Base-by-base conservation (phyloP, 805 yeast genomes). In the Candida berthetii region DNA sequence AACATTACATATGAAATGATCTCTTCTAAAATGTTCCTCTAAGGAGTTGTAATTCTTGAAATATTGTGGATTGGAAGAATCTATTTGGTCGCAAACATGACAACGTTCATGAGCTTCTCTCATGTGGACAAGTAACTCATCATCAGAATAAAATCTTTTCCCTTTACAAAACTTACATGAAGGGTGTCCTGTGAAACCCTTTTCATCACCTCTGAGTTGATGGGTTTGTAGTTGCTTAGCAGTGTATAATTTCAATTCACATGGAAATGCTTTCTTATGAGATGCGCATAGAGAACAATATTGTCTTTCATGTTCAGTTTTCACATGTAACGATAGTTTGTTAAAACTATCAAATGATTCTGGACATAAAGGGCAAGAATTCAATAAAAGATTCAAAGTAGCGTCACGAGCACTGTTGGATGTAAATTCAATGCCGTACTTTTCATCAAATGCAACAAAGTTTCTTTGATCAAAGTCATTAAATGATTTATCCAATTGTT, bases 111-210 rank as follows among this genome's bases (percentile, higher is more conserved):
- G 99, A 38, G 66, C 66, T 45, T 85, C 84, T 49, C 96, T 71
- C 65, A 90, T 74, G 61, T 93, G 99, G 27, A 80, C 62, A 48
- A 77, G 79, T 52, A 89, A 69, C 58, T 90, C 98, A 58, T 91
- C 96, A 32, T 80, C 86, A 0, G 96, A 86, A 58, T 93, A 93
- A 58, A 86, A 90, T 43, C 95, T 64, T 49, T 68, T 73, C 2
- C 79, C 78, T 3, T 72, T 62, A 61, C 99, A 93, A 58, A 86
- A 85, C 48, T 76, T 76, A 69, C 99, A 93, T 47, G 71, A 66
- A 0, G 98, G 97, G 58, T 90, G 98, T 0, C 98, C 98, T 10
- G 62, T 69, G 60, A 90, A 90, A 1, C 96, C 96, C 7, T 66
- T 66, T 33, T 68, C 72, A 53, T 90, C 96, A 38, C 96, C 97